Evolutionary conservation across 257 asterid species (phyloP), one percentile per base, ranked within the genome.

Genomic region (Striga asiatica): DNA sequence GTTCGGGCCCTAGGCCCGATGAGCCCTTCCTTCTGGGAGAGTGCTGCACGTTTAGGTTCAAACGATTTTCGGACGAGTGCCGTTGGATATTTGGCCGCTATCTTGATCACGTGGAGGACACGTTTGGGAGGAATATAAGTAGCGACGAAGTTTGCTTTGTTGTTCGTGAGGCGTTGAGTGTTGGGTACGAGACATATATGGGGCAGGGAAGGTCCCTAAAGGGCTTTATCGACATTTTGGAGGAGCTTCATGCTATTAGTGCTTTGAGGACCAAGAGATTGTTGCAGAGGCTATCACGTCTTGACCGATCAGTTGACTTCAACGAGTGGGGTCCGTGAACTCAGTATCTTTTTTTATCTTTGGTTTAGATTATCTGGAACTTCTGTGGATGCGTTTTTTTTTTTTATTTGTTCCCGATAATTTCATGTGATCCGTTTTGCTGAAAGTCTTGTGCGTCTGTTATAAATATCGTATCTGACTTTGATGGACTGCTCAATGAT

Each of bases 31-130:
- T 28, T 1, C 42, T 82, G 50, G 71, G 81, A 0, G 52, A 76
- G 28, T 76, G 78, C 66, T 16, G 61, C 20, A 82, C 88, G 23
- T 82, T 76, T 66, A 76, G 49, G 64, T 82, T 75, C 51, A 66
- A 10, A 48, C 19, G 13, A 16, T 38, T 16, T 38, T 38, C 45
- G 37, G 7, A 39, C 8, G 78, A 73, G 50, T 67, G 81, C 29
- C 29, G 3, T 23, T 35, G 56, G 67, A 56, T 71, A 39, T 78
- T 80, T 45, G 68, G 56, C 45, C 29, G 37, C 14, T 66, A 78
- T 69, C 65, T 80, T 17, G 28, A 68, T 25, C 64, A 66, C 18
- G 73, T 70, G 42, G 52, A 23, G 55, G 59, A 71, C 54, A 77
- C 77, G n/a, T 77, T 70, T 64, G 87, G 83, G 21, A 72, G 60